Conservation (phyloP, 805 yeast genomes). For the Saccharomyces paradoxus region DNA sequence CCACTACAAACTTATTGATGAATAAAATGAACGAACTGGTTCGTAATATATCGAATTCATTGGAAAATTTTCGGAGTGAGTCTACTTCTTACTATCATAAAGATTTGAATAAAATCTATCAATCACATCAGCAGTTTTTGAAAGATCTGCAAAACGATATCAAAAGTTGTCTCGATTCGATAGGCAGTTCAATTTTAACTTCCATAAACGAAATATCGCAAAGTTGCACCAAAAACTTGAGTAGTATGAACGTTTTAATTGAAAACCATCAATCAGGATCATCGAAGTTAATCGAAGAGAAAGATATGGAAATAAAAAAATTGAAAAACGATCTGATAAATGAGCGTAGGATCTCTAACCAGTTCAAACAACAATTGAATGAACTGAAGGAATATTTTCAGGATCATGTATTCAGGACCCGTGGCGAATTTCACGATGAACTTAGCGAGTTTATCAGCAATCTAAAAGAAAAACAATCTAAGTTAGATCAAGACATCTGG, state of each 20-base stretch:
- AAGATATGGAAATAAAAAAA: constrained; percentile 1
- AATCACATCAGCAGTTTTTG: constrained; percentile 2
- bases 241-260: background rate
- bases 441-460: background rate
- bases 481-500: background rate
- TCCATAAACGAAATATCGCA: constrained; percentile 1
- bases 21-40: background rate
- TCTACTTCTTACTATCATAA: constrained; percentile 1
- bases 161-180: constrained; percentile 1
- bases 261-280: background rate
- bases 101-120: constrained; percentile 3
- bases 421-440: background rate
- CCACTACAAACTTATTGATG: background rate
- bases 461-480: background rate
- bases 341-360: constrained; percentile 5
- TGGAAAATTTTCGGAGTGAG: background rate
- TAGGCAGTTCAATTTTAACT: constrained; percentile 2
- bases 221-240: constrained; percentile 1
- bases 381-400: constrained; percentile 8
- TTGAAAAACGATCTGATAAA: constrained; percentile 7
- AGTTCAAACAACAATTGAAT: constrained; percentile 5
- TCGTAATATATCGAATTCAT: background rate
- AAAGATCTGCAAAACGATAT: background rate
- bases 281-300: background rate
- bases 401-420: constrained; percentile 7